Evolutionary conservation across 768 basidiomycete genomes (phyloP), one percentile per base, ranked within the genome.

Genomic region (Phlebiopsis gigantea): DNA sequence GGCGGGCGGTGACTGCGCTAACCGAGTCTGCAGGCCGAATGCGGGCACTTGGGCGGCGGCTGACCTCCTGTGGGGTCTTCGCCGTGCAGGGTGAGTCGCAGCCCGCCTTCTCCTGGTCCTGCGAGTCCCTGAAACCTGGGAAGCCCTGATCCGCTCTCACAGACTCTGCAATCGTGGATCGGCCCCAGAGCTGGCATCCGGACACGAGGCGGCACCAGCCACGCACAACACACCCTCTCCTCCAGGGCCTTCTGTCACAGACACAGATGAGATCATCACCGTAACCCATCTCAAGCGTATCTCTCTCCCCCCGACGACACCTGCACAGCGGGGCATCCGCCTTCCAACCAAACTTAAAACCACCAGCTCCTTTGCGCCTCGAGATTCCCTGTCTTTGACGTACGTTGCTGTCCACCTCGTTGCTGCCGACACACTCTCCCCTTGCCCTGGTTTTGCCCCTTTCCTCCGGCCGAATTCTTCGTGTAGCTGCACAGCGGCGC

Each of bases 81-180:
- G 31, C 50, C 34, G 48, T 21, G 34, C 50, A 51, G 50, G 50
- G 50, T 39, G 21, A 21, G 30, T 39, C 34, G 47, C 19, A 26
- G 29, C 42, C 26, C 21, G 53, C 21, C 5, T 54, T 43, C 29
- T n/a, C 24, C 42, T 24, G 44, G 28, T 39, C 30, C 44, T 55
- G 29, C 31, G 44, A 30, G 54, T 46, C 53, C 51, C 53, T 54
- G 53, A 43, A 41, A 55, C 53, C 53, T 51, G 39, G 41, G 30
- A 49, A 46, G 47, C 24, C 19, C 56, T 57, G 56, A 52, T 57
- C 56, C 56, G 56, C 53, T 17, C 46, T 51, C 50, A 51, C 50
- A 51, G 50, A 51, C 50, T 24, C 31, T 24, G 30, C 50, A 34
- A 6, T 41, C 39, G 29, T 41, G 31, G 31, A 15, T 31, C 24